These are phyloP conservation scores for Termitomyces sp. DNA, from an alignment of 768 basidiomycete genomes.

Conservation along the genomic window DNA sequence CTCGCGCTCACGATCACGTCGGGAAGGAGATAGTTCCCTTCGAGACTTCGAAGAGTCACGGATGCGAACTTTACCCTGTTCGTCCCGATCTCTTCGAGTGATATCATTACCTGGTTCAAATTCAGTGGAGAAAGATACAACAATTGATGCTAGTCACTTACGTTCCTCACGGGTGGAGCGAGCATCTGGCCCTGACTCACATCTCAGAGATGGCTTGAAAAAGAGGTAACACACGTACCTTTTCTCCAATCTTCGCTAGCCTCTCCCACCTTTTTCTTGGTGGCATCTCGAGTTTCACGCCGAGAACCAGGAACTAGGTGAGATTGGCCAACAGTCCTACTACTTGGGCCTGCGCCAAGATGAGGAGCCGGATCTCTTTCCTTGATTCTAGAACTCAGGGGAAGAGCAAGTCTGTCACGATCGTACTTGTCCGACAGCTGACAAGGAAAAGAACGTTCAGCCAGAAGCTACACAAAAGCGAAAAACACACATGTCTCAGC, in stretches of 20 bases:
- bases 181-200: slow-evolving; percentile 37
- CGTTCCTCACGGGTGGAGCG: slow-evolving; percentile 58
- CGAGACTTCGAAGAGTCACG: slow-evolving; percentile 59
- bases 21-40: slow-evolving; percentile 50
- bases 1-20: slow-evolving; percentile 42
- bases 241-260: slow-evolving; percentile 80
- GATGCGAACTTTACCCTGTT: slow-evolving; percentile 54
- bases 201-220: slow-evolving; percentile 7
- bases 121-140: not conserved
- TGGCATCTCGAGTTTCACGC: slow-evolving; percentile 52
- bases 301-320: slow-evolving; percentile 35
- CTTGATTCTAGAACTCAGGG: slow-evolving; percentile 48
- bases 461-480: not conserved
- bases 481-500: slow-evolving; percentile 59
- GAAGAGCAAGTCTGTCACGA: slow-evolving; percentile 66
- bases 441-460: slow-evolving; percentile 6
- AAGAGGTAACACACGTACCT: slow-evolving; percentile 40
- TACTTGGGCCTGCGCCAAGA: slow-evolving; percentile 36
- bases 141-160: slow-evolving; percentile 23
- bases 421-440: slow-evolving; percentile 87
- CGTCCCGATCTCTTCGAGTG: slow-evolving; percentile 54
- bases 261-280: slow-evolving; percentile 69
- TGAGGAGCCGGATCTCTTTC: slow-evolving; percentile 67
- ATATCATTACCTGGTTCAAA: slow-evolving; percentile 40
- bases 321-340: slow-evolving; percentile 32